Evolutionary conservation across 1,139 yeast genomes (phyloP).

Genomic region (Scheffersomyces lignicola): DNA sequence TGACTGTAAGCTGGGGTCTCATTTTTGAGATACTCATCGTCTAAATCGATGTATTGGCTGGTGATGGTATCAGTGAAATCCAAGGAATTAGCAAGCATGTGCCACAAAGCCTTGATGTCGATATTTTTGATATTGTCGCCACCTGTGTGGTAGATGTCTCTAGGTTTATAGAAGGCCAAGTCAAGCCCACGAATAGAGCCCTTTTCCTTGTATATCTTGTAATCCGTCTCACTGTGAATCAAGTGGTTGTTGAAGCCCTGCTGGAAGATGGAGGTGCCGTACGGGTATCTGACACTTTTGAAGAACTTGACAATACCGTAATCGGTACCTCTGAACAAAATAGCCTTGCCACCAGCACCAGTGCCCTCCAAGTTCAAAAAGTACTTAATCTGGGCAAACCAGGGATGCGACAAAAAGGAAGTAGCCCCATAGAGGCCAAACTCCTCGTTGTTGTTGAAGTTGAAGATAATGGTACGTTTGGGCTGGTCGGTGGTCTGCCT

Average conservation of each 20-base stretch:
- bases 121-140: constrained; percentile 70
- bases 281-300: constrained; percentile 61
- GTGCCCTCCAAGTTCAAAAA: constrained; percentile 93
- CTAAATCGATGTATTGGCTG: constrained; percentile 40
- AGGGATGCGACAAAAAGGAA: constrained; percentile 71
- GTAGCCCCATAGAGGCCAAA: constrained; percentile 85
- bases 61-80: constrained; percentile 51
- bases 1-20: constrained; percentile 8
- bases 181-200: constrained; percentile 81
- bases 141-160: constrained; percentile 80
- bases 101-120: constrained; percentile 69
- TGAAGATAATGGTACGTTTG: constrained; percentile 69
- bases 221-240: constrained; percentile 83
- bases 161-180: constrained; percentile 57
- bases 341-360: constrained; percentile 89
- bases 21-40: constrained; percentile 21
- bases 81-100: constrained; percentile 72
- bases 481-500: constrained; percentile 50
- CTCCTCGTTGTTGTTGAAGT: constrained; percentile 89
- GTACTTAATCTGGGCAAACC: constrained; percentile 62
- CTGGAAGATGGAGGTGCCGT: constrained; percentile 76
- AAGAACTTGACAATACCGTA: constrained; percentile 55
- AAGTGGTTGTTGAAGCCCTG: constrained; percentile 77
- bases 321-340: constrained; percentile 82
- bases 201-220: constrained; percentile 61